Base-by-base conservation (phyloP, 352 stramenopile species). In the Thraustochytrium striatum region DNA sequence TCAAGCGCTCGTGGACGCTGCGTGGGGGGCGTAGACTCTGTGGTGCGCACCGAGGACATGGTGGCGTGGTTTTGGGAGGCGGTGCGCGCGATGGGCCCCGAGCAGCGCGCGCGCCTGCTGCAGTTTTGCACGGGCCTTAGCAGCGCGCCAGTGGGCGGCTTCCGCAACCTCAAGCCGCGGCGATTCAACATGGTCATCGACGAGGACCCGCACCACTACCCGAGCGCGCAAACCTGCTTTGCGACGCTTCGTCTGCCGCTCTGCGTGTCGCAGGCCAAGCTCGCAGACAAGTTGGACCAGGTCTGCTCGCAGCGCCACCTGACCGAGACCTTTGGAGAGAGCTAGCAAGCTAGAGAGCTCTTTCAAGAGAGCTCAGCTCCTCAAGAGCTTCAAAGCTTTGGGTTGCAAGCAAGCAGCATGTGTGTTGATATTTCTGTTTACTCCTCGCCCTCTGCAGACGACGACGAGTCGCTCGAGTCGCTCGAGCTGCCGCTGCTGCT, bases 31-130 rank as follows among this genome's bases (percentile, higher is more conserved):
- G 28, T 38, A 11, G 44, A 9, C 25, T 30, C 35, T 33, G 19
- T 16, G 19, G 65, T 75, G 25, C 33, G 50, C 50, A 62, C 65
- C 0, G 91, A 97, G 72, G 72, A 83, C 0, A 90, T 96, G 57
- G 94, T 97, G 43, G 88, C 89, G 47, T 97, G 92, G 92, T 97
- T 97, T 81, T 97, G 92, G 92, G 92, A 91, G 57, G 88, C 93
- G 53, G 81, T 97, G 35, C 94, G 94, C 79, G 79, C 88, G 38
- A 94, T 95, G 73, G 93, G 87, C 35, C 89, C 94, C 36, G 91
- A 96, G 61, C 91, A 97, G 78, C 88, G 91, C 36, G 89, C 91
- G 11, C 84, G 95, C 38, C 93, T 97, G 39, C 78, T 97, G 83
- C 92, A 97, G 83, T 97, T 97, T 81, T 91, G 93, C 25, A 96